Conservation (phyloP, 352 stramenopile species). For the Pythium aristosporum region DNA sequence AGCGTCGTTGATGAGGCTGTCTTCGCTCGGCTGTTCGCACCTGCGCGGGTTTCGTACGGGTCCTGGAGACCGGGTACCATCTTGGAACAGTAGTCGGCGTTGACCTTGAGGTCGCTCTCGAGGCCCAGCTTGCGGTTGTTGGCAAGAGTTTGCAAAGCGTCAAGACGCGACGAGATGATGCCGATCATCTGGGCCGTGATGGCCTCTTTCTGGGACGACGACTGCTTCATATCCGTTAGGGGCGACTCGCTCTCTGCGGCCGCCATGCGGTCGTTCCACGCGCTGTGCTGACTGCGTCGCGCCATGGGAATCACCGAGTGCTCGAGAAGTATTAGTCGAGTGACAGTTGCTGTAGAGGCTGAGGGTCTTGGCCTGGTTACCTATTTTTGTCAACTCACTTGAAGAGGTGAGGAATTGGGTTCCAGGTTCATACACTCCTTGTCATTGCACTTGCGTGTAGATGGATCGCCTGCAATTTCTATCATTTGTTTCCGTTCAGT, state of each 20-base stretch:
- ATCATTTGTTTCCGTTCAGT: neutral
- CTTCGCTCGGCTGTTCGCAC: constrained; percentile 37
- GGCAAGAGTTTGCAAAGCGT: constrained; percentile 62
- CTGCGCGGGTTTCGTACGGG: constrained; percentile 56
- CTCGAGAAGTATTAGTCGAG: neutral
- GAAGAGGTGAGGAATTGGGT: neutral
- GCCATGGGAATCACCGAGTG: neutral
- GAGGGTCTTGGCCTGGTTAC: neutral
- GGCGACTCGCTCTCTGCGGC: constrained; percentile 2
- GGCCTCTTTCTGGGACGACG: constrained; percentile 69
- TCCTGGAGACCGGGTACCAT: constrained; percentile 61
- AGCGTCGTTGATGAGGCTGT: constrained; percentile 41
- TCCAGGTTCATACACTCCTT: too few species aligned
- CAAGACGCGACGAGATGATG: constrained; percentile 67
- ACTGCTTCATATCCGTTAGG: constrained; percentile 36
- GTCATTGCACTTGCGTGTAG: too few species aligned
- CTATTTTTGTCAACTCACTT: neutral
- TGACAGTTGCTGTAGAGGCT: neutral
- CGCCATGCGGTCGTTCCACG: neutral
- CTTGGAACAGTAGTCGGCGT: constrained; percentile 75
- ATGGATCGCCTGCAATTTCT: too few species aligned
- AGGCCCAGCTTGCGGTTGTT: constrained; percentile 72
- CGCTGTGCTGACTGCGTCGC: constrained; percentile 3
- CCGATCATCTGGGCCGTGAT: constrained; percentile 82
- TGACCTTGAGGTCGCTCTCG: constrained; percentile 69